These are phyloP conservation scores for Heracleum sosnowskyi DNA, from an alignment of 129 eudicot genomes.

Conservation along the genomic window DNA sequence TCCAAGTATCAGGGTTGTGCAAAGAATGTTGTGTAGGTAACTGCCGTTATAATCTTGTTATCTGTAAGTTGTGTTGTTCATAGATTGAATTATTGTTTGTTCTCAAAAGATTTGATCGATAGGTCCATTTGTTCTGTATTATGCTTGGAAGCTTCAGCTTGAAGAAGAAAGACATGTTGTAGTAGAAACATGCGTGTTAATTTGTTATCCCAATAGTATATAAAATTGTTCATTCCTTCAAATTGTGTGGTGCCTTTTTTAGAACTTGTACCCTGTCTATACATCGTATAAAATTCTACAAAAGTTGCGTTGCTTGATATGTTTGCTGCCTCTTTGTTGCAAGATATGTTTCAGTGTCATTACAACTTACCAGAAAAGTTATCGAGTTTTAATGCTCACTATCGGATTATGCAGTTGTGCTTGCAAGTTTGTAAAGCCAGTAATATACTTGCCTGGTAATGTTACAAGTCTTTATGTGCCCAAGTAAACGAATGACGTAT, in stretches of 20 bases:
- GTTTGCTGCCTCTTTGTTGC: background rate
- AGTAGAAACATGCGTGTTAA: background rate
- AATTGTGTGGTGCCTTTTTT: background rate
- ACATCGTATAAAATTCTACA: background rate
- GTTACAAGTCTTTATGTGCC: too few relatives aligned
- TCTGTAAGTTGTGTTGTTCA: conserved; percentile 32
- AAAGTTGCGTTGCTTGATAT: background rate
- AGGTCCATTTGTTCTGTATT: background rate
- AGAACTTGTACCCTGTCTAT: background rate
- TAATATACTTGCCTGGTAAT: background rate
- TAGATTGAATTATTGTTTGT: conserved; percentile 24
- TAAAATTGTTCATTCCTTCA: background rate
- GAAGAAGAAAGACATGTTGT: background rate
- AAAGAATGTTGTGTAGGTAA: conserved; percentile 22
- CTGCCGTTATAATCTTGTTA: conserved; percentile 3
- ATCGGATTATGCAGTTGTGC: background rate
- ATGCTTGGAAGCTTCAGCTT: conserved; percentile 2
- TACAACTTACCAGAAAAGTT: background rate
- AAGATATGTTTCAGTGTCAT: too few relatives aligned
- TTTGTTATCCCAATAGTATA: background rate
- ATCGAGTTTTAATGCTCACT: background rate
- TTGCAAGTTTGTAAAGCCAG: too few relatives aligned
- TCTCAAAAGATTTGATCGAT: background rate
- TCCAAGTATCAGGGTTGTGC: conserved; percentile 41
- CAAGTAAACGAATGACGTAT: too few relatives aligned